A percentile compares a stretch with the other conserved stretches of the same genome.
These are phyloP conservation scores for Fusarium lateritium DNA, from an alignment of 2,329 filamentous ascomycete species.

Conservation along the genomic window DNA sequence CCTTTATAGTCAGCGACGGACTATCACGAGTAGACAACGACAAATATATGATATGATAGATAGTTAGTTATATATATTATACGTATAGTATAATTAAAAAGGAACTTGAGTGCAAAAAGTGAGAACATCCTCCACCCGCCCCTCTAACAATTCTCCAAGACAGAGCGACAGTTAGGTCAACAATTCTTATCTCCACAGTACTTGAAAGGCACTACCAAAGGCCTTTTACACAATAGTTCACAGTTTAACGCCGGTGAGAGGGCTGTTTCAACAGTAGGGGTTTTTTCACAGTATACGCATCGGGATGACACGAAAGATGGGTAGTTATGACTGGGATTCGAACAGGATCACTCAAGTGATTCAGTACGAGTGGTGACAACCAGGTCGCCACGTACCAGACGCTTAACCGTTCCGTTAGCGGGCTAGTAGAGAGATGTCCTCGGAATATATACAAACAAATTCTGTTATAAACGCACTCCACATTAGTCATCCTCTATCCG, in stretches of 20 bases:
- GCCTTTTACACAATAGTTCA: slow-evolving; percentile 1
- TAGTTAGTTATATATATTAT: not conserved
- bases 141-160: not conserved
- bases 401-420: slow-evolving; percentile 2
- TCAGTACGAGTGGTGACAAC: no score
- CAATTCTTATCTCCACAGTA: slow-evolving; percentile 10
- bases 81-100: not conserved
- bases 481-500: not conserved
- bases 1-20: no score
- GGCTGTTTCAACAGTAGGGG: not conserved
- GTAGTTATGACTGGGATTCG: slow-evolving; percentile 40
- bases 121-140: slow-evolving; percentile 16
- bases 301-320: not conserved
- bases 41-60: not conserved
- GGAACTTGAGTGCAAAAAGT: slow-evolving; percentile 5
- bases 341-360: slow-evolving; percentile 4
- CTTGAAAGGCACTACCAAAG: slow-evolving; percentile 37
- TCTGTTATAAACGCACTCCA: not conserved
- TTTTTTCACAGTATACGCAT: not conserved
- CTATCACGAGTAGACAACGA: no score
- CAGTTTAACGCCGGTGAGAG: slow-evolving; percentile 1
- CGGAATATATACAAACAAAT: rapidly evolving
- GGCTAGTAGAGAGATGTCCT: slow-evolving; percentile 7
- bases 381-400: not conserved
- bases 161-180: no score